Evolutionary conservation across 192 early-diverging fungal species (phyloP).

Genomic region (Linnemannia zychae): DNA sequence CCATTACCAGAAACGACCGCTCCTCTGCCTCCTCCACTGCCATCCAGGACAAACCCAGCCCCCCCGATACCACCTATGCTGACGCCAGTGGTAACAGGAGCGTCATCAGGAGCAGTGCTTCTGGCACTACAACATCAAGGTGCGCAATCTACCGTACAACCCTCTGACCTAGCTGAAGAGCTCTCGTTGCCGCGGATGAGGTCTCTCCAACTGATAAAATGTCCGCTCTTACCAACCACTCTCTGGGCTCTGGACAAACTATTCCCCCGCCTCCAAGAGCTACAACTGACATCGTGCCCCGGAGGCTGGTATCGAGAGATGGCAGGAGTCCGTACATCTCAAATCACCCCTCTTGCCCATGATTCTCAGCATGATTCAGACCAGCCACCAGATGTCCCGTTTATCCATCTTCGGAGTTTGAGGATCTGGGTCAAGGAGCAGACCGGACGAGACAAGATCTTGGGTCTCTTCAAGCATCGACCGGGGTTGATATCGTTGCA

Average conservation of each 20-base stretch:
- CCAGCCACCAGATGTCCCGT: not conserved
- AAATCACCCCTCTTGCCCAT: not conserved
- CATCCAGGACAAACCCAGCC: not conserved
- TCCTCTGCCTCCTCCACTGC: not conserved
- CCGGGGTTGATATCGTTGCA: constrained; percentile 9
- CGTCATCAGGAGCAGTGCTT: not conserved
- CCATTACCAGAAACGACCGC: not conserved
- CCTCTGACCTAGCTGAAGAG: not conserved
- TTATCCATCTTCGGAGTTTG: constrained; percentile 16
- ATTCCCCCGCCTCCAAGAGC: not conserved
- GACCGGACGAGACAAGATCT: not conserved
- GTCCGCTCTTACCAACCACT: not conserved
- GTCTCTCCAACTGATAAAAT: not conserved
- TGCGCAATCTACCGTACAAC: not conserved
- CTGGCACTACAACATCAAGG: not conserved
- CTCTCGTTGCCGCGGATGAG: not conserved
- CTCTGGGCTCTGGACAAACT: not conserved
- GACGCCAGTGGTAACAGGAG: not conserved
- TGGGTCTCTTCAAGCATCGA: constrained; percentile 14
- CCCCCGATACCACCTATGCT: no score
- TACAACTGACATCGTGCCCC: not conserved
- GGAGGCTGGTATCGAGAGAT: not conserved
- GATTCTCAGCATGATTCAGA: no score
- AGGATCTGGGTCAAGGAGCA: constrained; percentile 18
- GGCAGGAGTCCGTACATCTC: not conserved